These are phyloP conservation scores for Candida loeiensis DNA, from an alignment of 805 yeast species.

Conservation along the genomic window DNA sequence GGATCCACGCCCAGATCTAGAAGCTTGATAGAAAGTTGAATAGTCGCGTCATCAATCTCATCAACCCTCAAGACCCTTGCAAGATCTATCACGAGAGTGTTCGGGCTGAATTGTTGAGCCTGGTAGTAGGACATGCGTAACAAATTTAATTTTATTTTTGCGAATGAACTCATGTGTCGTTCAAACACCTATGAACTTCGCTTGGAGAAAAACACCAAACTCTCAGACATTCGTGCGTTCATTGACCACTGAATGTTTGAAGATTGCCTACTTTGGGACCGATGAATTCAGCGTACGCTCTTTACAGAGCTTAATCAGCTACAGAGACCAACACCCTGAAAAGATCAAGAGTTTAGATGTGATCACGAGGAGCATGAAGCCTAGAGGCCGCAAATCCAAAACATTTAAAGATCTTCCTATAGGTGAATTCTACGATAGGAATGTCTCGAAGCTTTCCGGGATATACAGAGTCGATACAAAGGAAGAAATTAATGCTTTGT, in stretches of 20 bases:
- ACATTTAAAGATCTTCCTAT: slow-evolving; percentile 52
- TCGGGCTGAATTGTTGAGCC: slow-evolving; percentile 9
- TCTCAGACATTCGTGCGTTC: not conserved
- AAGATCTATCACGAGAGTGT: slow-evolving; percentile 17
- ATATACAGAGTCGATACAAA: slow-evolving; percentile 51
- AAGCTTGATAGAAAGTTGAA: slow-evolving; percentile 31
- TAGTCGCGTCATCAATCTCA: slow-evolving; percentile 25
- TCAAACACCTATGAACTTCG: not conserved
- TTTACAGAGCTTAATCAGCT: slow-evolving; percentile 36
- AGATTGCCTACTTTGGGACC: slow-evolving; percentile 72
- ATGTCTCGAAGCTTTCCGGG: slow-evolving; percentile 23
- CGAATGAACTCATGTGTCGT: no score
- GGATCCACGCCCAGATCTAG: slow-evolving; percentile 37
- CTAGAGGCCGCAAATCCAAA: slow-evolving; percentile 55
- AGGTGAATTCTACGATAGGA: slow-evolving; percentile 21
- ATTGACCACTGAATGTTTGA: slow-evolving; percentile 8
- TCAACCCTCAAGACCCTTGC: slow-evolving; percentile 22
- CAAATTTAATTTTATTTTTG: no score
- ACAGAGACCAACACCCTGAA: slow-evolving; percentile 12
- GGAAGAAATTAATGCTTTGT: slow-evolving; percentile 31
- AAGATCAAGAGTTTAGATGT: slow-evolving; percentile 48
- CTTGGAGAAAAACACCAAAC: not conserved
- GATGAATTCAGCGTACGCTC: slow-evolving; percentile 65
- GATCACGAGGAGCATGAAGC: slow-evolving; percentile 61
- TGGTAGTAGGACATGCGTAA: slow-evolving; percentile 8